Evolutionary conservation across 768 basidiomycete species (phyloP).

Genomic region (Hortiboletus flavorubellus): DNA sequence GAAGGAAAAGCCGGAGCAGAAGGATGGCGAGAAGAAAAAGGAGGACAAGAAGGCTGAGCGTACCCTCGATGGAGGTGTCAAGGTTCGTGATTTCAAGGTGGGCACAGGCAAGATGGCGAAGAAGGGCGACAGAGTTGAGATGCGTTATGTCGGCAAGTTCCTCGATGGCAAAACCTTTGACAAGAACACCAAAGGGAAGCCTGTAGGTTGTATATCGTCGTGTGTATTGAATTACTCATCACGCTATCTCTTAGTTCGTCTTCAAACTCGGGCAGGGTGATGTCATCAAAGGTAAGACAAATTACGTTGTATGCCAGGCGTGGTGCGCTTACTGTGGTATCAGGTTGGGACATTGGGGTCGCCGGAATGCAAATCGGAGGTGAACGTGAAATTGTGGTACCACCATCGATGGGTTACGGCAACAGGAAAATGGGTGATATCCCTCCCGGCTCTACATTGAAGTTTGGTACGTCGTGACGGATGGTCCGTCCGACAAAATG

Average conservation of each 20-base stretch:
- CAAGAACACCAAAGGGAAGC: conserved; percentile 79
- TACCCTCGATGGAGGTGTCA: conserved; percentile 65
- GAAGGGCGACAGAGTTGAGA: conserved; percentile 73
- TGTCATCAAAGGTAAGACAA: conserved; percentile 77
- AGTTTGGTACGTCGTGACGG: conserved; percentile 59
- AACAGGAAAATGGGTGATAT: conserved; percentile 56
- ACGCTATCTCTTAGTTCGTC: conserved; percentile 46
- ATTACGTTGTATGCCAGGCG: not conserved
- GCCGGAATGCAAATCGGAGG: conserved; percentile 91
- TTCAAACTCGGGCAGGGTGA: conserved; percentile 84
- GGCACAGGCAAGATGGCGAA: conserved; percentile 88
- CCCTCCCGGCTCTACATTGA: conserved; percentile 76
- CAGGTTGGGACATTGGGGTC: conserved; percentile 90
- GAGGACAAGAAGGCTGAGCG: conserved; percentile 26
- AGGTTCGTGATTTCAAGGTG: conserved; percentile 69
- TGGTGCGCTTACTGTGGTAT: conserved; percentile 2
- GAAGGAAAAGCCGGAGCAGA: conserved; percentile 32
- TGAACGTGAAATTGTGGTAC: conserved; percentile 77
- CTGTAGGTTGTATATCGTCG: conserved; percentile 47
- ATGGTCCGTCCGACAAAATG: not conserved
- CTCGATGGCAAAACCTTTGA: conserved; percentile 74
- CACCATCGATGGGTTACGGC: conserved; percentile 71
- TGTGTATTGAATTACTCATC: not conserved
- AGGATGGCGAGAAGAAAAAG: conserved; percentile 30
- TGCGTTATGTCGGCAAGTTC: conserved; percentile 95